Conservation (phyloP, 108 stramenopile genomes). For the Mayamaea pseudoterrestris region DNA sequence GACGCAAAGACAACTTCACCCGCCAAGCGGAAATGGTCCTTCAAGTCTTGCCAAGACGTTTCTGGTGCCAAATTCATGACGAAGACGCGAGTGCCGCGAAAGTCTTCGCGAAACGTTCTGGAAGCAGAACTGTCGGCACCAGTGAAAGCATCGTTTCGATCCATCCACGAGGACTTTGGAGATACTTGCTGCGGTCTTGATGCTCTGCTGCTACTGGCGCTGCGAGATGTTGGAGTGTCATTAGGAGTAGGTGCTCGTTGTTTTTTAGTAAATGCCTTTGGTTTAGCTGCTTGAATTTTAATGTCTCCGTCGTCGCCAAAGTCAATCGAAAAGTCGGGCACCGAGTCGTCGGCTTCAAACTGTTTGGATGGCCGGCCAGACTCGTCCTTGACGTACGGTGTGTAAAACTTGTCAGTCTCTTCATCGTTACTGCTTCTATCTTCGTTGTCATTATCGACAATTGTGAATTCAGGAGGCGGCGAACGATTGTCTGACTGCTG, state of each 20-base stretch:
- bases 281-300: not conserved
- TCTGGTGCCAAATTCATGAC: constrained; percentile 57
- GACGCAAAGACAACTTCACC: constrained; percentile 79
- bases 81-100: constrained; percentile 69
- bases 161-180: not conserved
- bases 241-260: not conserved
- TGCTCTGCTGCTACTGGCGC: not conserved
- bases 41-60: constrained; percentile 68
- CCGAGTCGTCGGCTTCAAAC: not conserved
- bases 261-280: not conserved
- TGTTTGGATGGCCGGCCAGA: not conserved
- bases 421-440: not conserved
- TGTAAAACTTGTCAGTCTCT: not conserved
- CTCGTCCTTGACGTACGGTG: not conserved
- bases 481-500: too few species aligned
- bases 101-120: constrained; percentile 29
- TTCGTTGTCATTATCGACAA: not conserved
- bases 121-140: constrained; percentile 2
- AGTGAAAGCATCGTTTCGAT: constrained; percentile 1
- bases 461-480: constrained; percentile 1
- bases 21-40: constrained; percentile 66
- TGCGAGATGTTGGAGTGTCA: not conserved
- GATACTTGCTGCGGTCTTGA: not conserved
- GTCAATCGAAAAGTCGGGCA: too few species aligned
- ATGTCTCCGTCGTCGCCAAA: not conserved